Base-by-base conservation (phyloP, 345 rosid genomes). In the Gossypium herbaceum region DNA sequence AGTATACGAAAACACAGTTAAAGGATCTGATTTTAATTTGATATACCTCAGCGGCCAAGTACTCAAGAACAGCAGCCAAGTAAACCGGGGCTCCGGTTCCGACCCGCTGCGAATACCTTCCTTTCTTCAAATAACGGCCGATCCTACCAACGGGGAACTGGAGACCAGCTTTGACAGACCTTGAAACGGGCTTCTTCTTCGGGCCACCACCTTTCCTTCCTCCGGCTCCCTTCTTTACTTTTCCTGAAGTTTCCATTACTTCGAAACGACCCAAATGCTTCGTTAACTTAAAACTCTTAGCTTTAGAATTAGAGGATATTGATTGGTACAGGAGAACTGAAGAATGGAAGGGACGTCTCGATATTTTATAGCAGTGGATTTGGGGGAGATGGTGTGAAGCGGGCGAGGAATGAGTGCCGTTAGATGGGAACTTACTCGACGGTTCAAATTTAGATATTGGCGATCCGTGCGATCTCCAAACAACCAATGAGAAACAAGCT, bases 141-240 rank as follows among this genome's bases (percentile, higher is more conserved):
- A 88, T 88, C 34, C 97, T 82, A 48, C 97, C 94, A 64, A 91
- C 97, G 0, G 94, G 94, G 24, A 91, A 91, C 77, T 91, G 97
- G 11, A 90, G 82, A 41, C 97, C 94, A 27, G 94, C 88, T 80
- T 84, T 90, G 24, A 87, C 88, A 8, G 94, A 90, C 20, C 93
- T 86, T 1, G 97, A 86, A 19, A 90, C 91, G 0, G 92, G 85
- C 79, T 92, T 92, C 87, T 88, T 88, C 84, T 90, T 92, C 0
- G 91, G 97, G 52, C 91, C 94, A 29, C 90, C 91, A 15, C 88
- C 86, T 78, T 81, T 88, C 82, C 94, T 84, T 9, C 94, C 97
- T 29, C 80, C 90, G 7, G 86, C 88, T 15, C 93, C 94, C 72
- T 86, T 92, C 81, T 92, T 92, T 39, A 72, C 60, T 72, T 87